Evolutionary conservation across 2,329 filamentous ascomycete genomes (phyloP).

Genomic region (Trichothecium sympodiale): DNA sequence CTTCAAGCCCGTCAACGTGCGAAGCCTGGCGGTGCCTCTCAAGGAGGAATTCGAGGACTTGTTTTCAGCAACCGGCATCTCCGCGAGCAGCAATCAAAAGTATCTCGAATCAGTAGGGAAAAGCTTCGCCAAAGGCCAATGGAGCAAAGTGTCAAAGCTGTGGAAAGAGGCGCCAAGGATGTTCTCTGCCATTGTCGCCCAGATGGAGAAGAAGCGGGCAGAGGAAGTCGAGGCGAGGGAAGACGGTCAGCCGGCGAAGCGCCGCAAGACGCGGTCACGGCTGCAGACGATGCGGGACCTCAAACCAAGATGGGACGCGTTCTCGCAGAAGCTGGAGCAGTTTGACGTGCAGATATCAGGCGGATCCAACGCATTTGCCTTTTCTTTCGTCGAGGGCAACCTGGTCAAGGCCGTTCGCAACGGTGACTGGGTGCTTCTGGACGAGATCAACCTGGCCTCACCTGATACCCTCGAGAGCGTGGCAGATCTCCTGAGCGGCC

Average conservation of each 20-base stretch:
- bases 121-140: slow-evolving; percentile 70
- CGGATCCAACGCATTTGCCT: slow-evolving; percentile 69
- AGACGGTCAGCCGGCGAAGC: slow-evolving; percentile 55
- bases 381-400: slow-evolving; percentile 92
- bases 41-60: slow-evolving; percentile 91
- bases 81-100: slow-evolving; percentile 72
- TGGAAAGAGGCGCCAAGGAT: slow-evolving; percentile 86
- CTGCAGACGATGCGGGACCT: slow-evolving; percentile 50
- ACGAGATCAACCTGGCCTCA: slow-evolving; percentile 94
- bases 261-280: slow-evolving; percentile 54
- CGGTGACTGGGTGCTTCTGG: slow-evolving; percentile 91
- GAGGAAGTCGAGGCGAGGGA: slow-evolving; percentile 22
- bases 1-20: slow-evolving; percentile 89
- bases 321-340: slow-evolving; percentile 61
- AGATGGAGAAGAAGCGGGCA: slow-evolving; percentile 34
- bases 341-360: slow-evolving; percentile 72
- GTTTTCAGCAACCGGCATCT: slow-evolving; percentile 77
- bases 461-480: slow-evolving; percentile 92
- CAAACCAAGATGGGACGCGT: slow-evolving; percentile 65
- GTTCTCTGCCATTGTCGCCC: slow-evolving; percentile 60
- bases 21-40: slow-evolving; percentile 76
- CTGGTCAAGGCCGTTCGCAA: slow-evolving; percentile 93
- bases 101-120: slow-evolving; percentile 76
- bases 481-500: slow-evolving; percentile 71
- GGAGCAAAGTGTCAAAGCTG: slow-evolving; percentile 73